phyloP scores from a whole-genome alignment of 768 basidiomycete species.

The Rossbeevera mucosa region DNA sequence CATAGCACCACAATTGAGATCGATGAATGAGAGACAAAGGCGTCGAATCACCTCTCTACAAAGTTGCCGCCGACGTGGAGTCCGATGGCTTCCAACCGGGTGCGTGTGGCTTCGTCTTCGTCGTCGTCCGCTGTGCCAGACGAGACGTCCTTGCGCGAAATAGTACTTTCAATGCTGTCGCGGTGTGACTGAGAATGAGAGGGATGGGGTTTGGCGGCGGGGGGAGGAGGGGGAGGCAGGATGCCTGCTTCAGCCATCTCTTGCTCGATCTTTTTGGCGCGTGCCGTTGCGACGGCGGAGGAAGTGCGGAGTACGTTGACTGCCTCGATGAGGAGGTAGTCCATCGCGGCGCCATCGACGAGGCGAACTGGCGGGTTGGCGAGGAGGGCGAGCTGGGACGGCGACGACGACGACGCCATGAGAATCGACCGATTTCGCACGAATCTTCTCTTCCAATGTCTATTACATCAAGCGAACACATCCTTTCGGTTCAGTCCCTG shows the following conservation, averaged over 20 bases:
- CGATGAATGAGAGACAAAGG: neutral
- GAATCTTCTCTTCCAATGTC: neutral
- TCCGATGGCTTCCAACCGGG: conserved; percentile 78
- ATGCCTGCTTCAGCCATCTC: conserved; percentile 80
- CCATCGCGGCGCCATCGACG: conserved; percentile 68
- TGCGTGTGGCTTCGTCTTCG: conserved; percentile 67
- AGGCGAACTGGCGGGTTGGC: conserved; percentile 60
- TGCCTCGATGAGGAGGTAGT: conserved; percentile 82
- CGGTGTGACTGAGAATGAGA: conserved; percentile 13
- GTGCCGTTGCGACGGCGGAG: conserved; percentile 63
- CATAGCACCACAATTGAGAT: neutral
- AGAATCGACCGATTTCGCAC: neutral
- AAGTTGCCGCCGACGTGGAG: conserved; percentile 83
- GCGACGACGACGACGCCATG: conserved; percentile 3
- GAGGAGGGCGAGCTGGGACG: conserved; percentile 40
- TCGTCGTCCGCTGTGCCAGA: conserved; percentile 40
- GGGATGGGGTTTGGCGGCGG: conserved; percentile 34
- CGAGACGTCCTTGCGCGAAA: conserved; percentile 6
- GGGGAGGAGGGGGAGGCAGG: conserved; percentile 47
- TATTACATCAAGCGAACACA: neutral
- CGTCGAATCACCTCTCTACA: conserved; percentile 62
- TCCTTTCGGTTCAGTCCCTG: conserved; percentile 44
- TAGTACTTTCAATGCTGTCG: conserved; percentile 34
- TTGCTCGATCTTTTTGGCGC: conserved; percentile 64
- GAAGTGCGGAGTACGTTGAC: conserved; percentile 73